Percentiles rank a stretch among this genome's conserved stretches.
These are phyloP conservation scores for Graphilbum fragrans DNA, from an alignment of 2,329 filamentous ascomycete genomes.

Conservation along the genomic window DNA sequence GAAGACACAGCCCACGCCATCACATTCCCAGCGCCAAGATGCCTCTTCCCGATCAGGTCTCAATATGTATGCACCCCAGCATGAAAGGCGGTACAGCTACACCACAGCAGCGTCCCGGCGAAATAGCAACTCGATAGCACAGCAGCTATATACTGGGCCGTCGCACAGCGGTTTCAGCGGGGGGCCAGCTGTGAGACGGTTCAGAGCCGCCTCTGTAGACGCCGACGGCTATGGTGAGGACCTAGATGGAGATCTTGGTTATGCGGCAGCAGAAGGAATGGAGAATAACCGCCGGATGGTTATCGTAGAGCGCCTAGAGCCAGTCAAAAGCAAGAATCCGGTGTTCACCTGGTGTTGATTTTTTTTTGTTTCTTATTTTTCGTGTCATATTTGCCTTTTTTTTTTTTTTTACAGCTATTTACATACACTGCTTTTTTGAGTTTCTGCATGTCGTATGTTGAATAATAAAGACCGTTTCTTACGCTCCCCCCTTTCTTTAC, in stretches of 20 bases:
- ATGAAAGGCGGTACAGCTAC: constrained; percentile 42
- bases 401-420: no score
- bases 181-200: not conserved
- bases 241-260: constrained; percentile 84
- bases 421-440: no score
- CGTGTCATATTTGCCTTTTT: not conserved
- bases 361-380: not conserved
- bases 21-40: constrained; percentile 4
- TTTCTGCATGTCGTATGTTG: no score
- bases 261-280: constrained; percentile 86
- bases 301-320: constrained; percentile 90
- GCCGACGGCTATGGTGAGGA: constrained; percentile 40
- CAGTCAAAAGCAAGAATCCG: constrained; percentile 88
- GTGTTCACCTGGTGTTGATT: constrained; percentile 92
- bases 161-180: not conserved
- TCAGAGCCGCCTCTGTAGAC: not conserved
- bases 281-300: constrained; percentile 86
- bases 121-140: constrained; percentile 37
- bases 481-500: no score
- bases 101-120: constrained; percentile 31
- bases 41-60: constrained; percentile 14
- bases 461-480: no score
- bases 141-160: constrained; percentile 32
- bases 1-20: constrained; percentile 9
- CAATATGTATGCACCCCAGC: constrained; percentile 30